These are phyloP conservation scores for Gynochthodes officinalis DNA, from an alignment of 257 asterid species.

Conservation along the genomic window DNA sequence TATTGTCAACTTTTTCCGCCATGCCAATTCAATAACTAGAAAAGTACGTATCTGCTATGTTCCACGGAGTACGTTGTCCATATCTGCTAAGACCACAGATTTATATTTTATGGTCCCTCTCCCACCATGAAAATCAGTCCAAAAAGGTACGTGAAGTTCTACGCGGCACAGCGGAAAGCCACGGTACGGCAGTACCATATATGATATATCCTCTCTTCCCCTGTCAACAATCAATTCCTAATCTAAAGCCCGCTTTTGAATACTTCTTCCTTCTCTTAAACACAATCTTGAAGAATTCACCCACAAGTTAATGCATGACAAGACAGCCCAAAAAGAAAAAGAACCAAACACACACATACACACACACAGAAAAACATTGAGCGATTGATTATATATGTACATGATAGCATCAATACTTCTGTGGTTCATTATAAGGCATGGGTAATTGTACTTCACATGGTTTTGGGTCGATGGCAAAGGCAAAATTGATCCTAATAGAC, in stretches of 20 bases:
- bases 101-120: too few species aligned
- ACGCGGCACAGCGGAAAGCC: not conserved
- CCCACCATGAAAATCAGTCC: not conserved
- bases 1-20: not conserved
- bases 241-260: not conserved
- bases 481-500: conserved; percentile 22
- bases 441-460: conserved; percentile 16
- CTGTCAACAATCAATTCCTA: too few species aligned
- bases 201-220: not conserved
- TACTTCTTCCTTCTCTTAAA: not conserved
- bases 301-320: not conserved
- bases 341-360: too few species aligned
- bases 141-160: not conserved
- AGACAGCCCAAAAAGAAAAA: not conserved
- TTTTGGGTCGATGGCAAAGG: conserved; percentile 12
- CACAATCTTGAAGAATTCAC: not conserved
- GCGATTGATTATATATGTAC: too few species aligned
- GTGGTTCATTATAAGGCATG: too few species aligned
- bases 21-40: not conserved
- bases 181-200: too few species aligned
- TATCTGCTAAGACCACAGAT: not conserved
- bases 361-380: too few species aligned
- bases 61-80: not conserved
- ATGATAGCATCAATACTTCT: too few species aligned
- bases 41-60: too few species aligned